Conservation (phyloP, 371 early-diverging fungal genomes). For the Rhizomucor miehei region DNA sequence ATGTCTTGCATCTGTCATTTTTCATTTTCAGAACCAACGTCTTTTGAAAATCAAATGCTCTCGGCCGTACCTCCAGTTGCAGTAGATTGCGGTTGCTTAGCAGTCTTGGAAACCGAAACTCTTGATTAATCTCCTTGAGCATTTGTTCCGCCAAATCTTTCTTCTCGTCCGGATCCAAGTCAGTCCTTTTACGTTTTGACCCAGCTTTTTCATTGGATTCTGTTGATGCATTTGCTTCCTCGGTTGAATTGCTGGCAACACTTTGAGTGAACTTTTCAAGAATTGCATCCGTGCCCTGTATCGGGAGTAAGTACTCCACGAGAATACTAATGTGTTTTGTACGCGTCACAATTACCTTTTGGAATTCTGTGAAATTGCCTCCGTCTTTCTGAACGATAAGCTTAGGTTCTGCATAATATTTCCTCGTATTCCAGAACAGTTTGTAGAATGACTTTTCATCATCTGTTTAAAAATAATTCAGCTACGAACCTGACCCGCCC, state of each 20-base stretch:
- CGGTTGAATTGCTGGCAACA: slow-evolving; percentile 21
- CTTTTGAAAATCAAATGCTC: too few species aligned
- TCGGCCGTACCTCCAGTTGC: slow-evolving; percentile 58
- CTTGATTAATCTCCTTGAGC: slow-evolving; percentile 32
- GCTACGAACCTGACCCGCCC: too few species aligned
- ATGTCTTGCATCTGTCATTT: too few species aligned
- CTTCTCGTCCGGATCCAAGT: slow-evolving; percentile 26
- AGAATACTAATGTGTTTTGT: neutral
- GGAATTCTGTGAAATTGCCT: slow-evolving; percentile 27
- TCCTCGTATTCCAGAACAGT: slow-evolving; percentile 39
- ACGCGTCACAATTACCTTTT: slow-evolving; percentile 22
- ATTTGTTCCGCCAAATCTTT: slow-evolving; percentile 27
- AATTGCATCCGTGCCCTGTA: slow-evolving; percentile 34
- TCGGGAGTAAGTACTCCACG: neutral
- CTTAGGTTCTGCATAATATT: slow-evolving; percentile 43
- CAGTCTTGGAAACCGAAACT: slow-evolving; percentile 72
- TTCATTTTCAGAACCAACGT: too few species aligned
- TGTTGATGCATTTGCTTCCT: slow-evolving; percentile 15
- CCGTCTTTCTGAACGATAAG: slow-evolving; percentile 33
- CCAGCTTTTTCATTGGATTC: neutral
- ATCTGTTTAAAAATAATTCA: too few species aligned
- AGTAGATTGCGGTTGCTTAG: slow-evolving; percentile 70
- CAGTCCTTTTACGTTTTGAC: slow-evolving; percentile 10
- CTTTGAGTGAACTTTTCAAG: slow-evolving; percentile 34
- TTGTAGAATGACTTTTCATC: slow-evolving; percentile 47